Percentiles rank a stretch among this genome's conserved stretches.
phyloP scores from a whole-genome alignment of 345 rosid genomes.

The Noccaea bulbosa region DNA sequence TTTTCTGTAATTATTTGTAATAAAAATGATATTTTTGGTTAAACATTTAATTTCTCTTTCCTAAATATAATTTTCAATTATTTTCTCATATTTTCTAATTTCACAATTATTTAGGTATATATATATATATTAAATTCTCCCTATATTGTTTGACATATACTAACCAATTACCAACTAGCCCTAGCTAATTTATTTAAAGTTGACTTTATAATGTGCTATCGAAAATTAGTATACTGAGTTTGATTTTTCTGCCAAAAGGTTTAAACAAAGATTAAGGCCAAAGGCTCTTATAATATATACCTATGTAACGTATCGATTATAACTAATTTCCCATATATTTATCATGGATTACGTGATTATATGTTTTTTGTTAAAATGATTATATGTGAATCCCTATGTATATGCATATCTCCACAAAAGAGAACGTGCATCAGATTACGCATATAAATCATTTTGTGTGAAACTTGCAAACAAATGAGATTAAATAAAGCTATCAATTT shows the following conservation, averaged over 20 bases:
- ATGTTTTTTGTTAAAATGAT: not conserved
- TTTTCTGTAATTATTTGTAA: no score
- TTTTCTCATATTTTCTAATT: no score
- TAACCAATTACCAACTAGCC: no score
- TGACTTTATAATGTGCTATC: no score
- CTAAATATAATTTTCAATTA: no score
- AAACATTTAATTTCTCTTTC: no score
- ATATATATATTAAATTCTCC: no score
- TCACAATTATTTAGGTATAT: no score
- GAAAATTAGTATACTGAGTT: not conserved
- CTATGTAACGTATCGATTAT: not conserved
- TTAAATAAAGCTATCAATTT: not conserved
- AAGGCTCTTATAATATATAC: not conserved
- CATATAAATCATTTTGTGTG: slow-evolving; percentile 9
- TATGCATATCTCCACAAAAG: not conserved
- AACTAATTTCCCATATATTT: not conserved
- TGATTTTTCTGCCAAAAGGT: not conserved
- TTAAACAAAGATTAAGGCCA: not conserved
- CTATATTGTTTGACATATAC: not conserved
- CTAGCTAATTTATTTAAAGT: no score
- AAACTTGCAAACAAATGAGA: slow-evolving; percentile 10
- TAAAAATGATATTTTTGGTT: no score
- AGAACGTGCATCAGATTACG: slow-evolving; percentile 43
- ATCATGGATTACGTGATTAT: slow-evolving; percentile 1
- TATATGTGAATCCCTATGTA: not conserved